A percentile compares a stretch with the other conserved stretches of the same genome.
These are phyloP conservation scores for Ajuga reptans DNA, from an alignment of 305 asterid species.

Conservation along the genomic window DNA sequence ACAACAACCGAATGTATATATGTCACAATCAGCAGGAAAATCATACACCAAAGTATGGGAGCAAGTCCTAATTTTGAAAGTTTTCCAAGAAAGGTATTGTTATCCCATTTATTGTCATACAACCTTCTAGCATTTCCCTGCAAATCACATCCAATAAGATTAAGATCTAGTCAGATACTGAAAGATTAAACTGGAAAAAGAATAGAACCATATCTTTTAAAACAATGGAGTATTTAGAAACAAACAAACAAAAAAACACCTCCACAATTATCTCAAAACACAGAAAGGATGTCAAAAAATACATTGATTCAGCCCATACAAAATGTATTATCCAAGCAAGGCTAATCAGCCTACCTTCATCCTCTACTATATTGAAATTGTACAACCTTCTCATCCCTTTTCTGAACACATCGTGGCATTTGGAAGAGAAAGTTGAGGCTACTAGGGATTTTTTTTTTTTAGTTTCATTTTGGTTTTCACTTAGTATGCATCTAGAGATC, in stretches of 20 bases:
- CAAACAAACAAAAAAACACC: neutral
- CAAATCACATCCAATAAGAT: conserved; percentile 26
- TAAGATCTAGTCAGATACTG: neutral
- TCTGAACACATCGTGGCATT: neutral
- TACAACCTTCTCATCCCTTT: neutral
- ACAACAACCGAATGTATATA: conserved; percentile 65
- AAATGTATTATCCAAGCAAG: too few relatives aligned
- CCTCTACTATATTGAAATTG: neutral
- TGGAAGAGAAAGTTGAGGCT: neutral
- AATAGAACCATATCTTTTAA: neutral
- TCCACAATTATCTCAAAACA: neutral
- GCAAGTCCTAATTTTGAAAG: conserved; percentile 88
- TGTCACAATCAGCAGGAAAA: conserved; percentile 57
- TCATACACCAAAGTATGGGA: conserved; percentile 73
- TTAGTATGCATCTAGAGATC: neutral
- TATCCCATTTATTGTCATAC: conserved; percentile 73
- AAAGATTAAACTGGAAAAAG: neutral
- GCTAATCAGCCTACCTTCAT: too few relatives aligned
- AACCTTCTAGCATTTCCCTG: conserved; percentile 92
- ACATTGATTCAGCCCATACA: too few relatives aligned
- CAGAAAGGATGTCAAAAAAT: neutral
- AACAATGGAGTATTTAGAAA: too few relatives aligned
- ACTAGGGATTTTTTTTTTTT: neutral
- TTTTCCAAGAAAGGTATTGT: conserved; percentile 59
- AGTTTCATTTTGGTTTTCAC: neutral